phyloP scores from a whole-genome alignment of 1,284 basidiomycete species.

The Sporisorium iseilematis-ciliati region DNA sequence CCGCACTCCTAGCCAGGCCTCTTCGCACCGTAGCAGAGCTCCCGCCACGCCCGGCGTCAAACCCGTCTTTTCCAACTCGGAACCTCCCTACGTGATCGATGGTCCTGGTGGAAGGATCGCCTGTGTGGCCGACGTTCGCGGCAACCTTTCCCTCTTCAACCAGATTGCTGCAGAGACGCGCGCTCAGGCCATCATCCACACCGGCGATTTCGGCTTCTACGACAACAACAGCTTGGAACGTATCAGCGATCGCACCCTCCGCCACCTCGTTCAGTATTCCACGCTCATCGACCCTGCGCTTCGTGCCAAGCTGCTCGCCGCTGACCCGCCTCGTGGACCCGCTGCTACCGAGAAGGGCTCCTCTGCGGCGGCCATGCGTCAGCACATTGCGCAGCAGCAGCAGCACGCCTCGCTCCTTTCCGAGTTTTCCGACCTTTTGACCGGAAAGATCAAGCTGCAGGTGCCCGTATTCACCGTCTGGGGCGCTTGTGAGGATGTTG shows the following conservation, averaged over 20 bases:
- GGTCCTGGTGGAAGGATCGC: conserved; percentile 80
- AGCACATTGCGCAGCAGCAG: conserved; percentile 68
- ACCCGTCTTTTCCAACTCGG: conserved; percentile 18
- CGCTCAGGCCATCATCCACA: conserved; percentile 86
- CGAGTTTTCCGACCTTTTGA: conserved; percentile 91
- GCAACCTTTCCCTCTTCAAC: conserved; percentile 84
- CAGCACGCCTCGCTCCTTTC: conserved; percentile 75
- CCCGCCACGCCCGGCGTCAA: conserved; percentile 18
- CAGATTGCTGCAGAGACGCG: conserved; percentile 90
- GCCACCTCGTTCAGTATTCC: conserved; percentile 96
- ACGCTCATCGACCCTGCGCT: conserved; percentile 89
- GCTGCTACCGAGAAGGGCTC: conserved; percentile 33
- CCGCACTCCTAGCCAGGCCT: conserved; percentile 34
- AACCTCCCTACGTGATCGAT: conserved; percentile 61
- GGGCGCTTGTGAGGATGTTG: conserved; percentile 97
- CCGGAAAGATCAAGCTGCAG: conserved; percentile 73
- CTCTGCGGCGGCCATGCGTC: conserved; percentile 51
- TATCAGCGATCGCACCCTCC: conserved; percentile 90
- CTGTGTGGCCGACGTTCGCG: conserved; percentile 91
- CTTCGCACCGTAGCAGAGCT: conserved; percentile 41
- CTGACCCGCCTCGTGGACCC: conserved; percentile 70
- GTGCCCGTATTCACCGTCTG: conserved; percentile 95
- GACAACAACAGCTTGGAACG: conserved; percentile 84
- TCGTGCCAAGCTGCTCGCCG: conserved; percentile 83
- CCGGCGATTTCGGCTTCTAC: conserved; percentile 99